Evolutionary conservation across 2,329 filamentous ascomycete genomes (phyloP).

Genomic region (Escovopsis weberi): DNA sequence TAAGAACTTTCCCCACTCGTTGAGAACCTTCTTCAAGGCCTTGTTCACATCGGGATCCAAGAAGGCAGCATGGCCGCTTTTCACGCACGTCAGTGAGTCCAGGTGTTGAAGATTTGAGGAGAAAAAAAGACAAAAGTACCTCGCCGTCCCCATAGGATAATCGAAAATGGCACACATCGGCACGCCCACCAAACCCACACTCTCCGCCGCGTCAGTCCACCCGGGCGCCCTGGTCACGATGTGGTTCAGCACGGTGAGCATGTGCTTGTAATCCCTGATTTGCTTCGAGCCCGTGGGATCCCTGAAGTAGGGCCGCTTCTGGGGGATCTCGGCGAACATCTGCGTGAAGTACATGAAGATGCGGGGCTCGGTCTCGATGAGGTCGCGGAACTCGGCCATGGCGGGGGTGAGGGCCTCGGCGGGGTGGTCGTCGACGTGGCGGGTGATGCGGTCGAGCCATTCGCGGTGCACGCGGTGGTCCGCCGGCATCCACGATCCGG

Average conservation of each 20-base stretch:
- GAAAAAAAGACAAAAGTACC: conserved; percentile 12
- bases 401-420: conserved; percentile 40
- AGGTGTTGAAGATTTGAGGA: neutral
- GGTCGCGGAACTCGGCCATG: conserved; percentile 46
- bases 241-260: conserved; percentile 53
- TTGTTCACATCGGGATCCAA: conserved; percentile 39
- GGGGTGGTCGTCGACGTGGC: conserved; percentile 36
- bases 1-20: conserved; percentile 42
- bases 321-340: conserved; percentile 43
- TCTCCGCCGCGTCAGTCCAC: conserved; percentile 37
- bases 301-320: conserved; percentile 40
- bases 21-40: conserved; percentile 38
- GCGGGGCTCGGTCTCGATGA: conserved; percentile 50
- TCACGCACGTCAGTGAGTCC: neutral
- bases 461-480: conserved; percentile 47
- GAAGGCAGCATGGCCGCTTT: conserved; percentile 37
- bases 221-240: conserved; percentile 35
- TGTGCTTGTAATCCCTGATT: conserved; percentile 50
- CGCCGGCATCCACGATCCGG: conserved; percentile 47
- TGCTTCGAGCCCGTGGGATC: conserved; percentile 49
- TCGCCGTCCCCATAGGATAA: conserved; percentile 41
- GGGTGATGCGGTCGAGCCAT: conserved; percentile 44
- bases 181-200: conserved; percentile 38
- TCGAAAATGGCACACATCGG: conserved; percentile 39
- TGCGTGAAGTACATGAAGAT: conserved; percentile 51